phyloP scores from a whole-genome alignment of 163 green algal species.

The Prototheca wickerhamii region DNA sequence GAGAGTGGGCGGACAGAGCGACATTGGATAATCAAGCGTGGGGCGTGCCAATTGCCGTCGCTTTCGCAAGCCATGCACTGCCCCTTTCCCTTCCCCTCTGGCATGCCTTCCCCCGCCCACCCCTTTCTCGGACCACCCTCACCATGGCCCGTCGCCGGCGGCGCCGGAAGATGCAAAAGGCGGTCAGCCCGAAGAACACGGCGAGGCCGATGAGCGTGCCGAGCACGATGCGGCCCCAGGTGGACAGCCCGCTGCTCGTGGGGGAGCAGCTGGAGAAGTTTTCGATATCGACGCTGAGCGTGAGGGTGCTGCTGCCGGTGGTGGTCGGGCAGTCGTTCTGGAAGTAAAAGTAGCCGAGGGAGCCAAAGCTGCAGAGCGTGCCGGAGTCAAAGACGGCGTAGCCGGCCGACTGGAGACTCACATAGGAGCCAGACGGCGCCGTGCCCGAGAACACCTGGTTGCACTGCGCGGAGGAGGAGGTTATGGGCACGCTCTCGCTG shows the following conservation, averaged over 20 bases:
- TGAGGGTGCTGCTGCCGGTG: neutral
- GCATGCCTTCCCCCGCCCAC: neutral
- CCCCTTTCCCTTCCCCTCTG: too few relatives aligned
- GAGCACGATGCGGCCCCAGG: neutral
- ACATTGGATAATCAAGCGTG: too few relatives aligned
- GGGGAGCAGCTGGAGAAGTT: neutral
- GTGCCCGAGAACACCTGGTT: conserved; percentile 1
- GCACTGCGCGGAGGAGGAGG: neutral
- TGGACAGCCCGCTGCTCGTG: neutral
- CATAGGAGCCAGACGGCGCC: neutral
- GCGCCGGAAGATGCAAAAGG: neutral
- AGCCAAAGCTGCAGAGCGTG: neutral
- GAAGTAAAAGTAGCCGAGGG: neutral
- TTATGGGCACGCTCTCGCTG: neutral
- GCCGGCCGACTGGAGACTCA: neutral
- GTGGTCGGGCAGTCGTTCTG: neutral
- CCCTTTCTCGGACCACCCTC: neutral
- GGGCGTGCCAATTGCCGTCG: too few relatives aligned
- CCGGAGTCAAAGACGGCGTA: neutral
- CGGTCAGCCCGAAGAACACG: too few relatives aligned
- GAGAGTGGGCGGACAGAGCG: too few relatives aligned
- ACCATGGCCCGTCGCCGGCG: neutral
- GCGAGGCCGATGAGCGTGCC: neutral
- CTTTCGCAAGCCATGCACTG: too few relatives aligned
- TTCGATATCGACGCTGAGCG: neutral